Evolutionary conservation across 164 flowering plant genomes (phyloP).

Genomic region (Akebia trifoliata): DNA sequence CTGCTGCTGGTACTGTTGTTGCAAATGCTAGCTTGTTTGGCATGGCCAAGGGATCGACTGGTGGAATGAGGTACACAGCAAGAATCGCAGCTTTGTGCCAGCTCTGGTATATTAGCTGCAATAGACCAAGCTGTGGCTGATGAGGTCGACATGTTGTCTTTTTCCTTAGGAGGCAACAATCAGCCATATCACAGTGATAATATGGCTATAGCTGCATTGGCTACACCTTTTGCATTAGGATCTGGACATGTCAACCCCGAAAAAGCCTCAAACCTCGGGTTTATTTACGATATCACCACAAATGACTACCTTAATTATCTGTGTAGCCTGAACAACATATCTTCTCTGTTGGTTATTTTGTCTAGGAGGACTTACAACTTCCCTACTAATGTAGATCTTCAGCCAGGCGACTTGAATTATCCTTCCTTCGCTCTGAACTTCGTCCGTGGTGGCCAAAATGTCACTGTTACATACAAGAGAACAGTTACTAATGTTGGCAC

Average conservation of each 20-base stretch:
- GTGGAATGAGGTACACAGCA: no score
- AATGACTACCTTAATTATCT: slow-evolving; percentile 49
- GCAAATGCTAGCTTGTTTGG: no score
- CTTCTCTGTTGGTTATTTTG: slow-evolving; percentile 36
- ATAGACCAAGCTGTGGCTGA: no score
- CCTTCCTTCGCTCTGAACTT: slow-evolving; percentile 60
- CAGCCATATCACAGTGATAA: no score
- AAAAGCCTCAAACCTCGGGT: slow-evolving; percentile 57
- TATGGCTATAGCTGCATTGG: no score
- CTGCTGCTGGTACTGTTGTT: no score
- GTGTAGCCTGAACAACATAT: slow-evolving; percentile 50
- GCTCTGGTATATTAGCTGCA: no score
- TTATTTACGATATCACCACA: slow-evolving; percentile 46
- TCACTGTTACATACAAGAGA: slow-evolving; percentile 30
- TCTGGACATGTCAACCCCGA: slow-evolving; percentile 72
- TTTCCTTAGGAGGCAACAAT: no score
- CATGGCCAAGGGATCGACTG: no score
- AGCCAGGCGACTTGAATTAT: slow-evolving; percentile 54
- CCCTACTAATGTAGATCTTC: slow-evolving; percentile 16
- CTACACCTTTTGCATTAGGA: slow-evolving; percentile 56
- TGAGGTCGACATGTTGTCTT: no score
- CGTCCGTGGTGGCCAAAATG: slow-evolving; percentile 9
- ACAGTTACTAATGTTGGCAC: slow-evolving; percentile 62
- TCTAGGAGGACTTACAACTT: slow-evolving; percentile 32
- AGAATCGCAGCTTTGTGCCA: no score